Percentiles rank a stretch among this genome's conserved stretches.
These are phyloP conservation scores for Picea abies DNA, from an alignment of 83 land plant genomes.

Conservation along the genomic window DNA sequence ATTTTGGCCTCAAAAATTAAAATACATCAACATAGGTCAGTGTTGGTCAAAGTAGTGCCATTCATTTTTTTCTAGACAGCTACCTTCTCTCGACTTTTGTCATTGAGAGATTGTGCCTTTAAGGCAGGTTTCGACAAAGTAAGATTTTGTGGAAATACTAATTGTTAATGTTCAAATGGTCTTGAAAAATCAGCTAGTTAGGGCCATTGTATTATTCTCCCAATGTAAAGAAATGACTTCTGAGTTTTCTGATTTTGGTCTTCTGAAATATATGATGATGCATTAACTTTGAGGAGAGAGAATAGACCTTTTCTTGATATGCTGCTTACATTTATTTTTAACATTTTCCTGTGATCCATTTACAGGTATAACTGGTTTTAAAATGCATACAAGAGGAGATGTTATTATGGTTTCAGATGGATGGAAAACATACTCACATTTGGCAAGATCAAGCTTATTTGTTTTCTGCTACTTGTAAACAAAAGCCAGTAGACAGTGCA, in stretches of 20 bases:
- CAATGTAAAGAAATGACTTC: not conserved
- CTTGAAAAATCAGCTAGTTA: not conserved
- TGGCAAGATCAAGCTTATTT: no score
- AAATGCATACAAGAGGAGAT: not conserved
- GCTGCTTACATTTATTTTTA: not conserved
- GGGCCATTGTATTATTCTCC: not conserved
- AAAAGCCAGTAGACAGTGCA: no score
- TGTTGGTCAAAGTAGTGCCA: no score
- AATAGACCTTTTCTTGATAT: not conserved
- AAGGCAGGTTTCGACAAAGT: not conserved
- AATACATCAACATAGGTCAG: no score
- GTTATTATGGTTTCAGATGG: not conserved
- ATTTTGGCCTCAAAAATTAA: no score
- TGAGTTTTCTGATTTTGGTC: not conserved
- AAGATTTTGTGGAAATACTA: not conserved
- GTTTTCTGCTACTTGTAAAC: no score
- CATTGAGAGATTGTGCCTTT: no score
- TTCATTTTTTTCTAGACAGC: no score
- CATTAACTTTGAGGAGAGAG: not conserved
- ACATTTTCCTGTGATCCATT: not conserved
- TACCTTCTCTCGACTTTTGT: no score
- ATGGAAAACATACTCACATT: not conserved
- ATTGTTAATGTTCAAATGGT: conserved; percentile 1
- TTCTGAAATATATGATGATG: not conserved
- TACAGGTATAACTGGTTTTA: not conserved